phyloP scores from a whole-genome alignment of 2,329 filamentous ascomycete species.

The Curvularia sp. region DNA sequence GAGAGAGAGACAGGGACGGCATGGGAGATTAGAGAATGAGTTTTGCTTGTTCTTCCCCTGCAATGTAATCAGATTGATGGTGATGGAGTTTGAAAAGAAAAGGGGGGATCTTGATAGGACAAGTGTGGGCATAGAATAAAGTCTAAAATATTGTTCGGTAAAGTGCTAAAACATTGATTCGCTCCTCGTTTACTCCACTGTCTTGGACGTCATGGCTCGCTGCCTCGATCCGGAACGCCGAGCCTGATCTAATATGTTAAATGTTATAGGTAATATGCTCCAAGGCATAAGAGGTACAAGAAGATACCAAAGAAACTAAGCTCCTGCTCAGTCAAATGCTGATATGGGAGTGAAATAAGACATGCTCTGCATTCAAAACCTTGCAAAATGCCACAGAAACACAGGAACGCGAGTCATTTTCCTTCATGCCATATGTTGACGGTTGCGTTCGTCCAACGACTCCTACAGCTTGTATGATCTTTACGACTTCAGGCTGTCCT shows the following conservation, averaged over 20 bases:
- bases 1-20: conserved; percentile 15
- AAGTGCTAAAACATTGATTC: conserved; percentile 13
- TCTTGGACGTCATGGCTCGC: conserved; percentile 7
- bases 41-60: neutral
- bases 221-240: conserved; percentile 28
- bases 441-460: neutral
- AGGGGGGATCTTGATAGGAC: neutral
- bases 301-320: conserved; percentile 26
- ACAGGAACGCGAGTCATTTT: conserved; percentile 21
- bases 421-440: conserved; percentile 22
- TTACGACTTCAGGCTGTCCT: conserved; percentile 74
- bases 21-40: conserved; percentile 18
- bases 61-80: neutral
- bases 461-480: conserved; percentile 58
- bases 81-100: neutral
- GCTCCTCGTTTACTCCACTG: conserved; percentile 9
- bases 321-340: conserved; percentile 15
- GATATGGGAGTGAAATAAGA: conserved; percentile 5
- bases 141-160: conserved; percentile 6
- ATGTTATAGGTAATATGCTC: conserved; percentile 24
- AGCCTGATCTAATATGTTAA: conserved; percentile 31
- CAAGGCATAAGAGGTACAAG: conserved; percentile 30
- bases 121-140: neutral
- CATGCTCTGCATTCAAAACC: conserved; percentile 33
- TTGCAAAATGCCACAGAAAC: conserved; percentile 18